Conservation (phyloP, 2,329 filamentous ascomycete species). For the Fusarium sublunatum region DNA sequence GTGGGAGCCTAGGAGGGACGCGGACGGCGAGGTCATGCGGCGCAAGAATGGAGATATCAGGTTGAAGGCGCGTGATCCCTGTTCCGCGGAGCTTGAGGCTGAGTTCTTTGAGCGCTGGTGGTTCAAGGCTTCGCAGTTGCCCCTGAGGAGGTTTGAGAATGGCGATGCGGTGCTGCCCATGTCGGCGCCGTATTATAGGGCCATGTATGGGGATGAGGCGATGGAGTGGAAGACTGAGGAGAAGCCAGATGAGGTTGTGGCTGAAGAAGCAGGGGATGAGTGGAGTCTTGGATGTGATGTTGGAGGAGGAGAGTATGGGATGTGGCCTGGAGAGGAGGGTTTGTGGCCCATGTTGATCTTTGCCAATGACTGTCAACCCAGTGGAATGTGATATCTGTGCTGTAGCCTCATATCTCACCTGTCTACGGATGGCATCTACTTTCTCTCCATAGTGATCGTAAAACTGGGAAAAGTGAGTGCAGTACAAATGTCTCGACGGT, state of each 20-base stretch:
- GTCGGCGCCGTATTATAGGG: slow-evolving; percentile 7
- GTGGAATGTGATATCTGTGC: background rate
- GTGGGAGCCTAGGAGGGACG: slow-evolving; percentile 1
- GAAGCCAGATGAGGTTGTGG: no score
- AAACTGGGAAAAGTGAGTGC: no score
- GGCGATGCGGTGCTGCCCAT: slow-evolving; percentile 31
- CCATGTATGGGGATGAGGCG: slow-evolving; percentile 4
- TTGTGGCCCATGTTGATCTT: background rate
- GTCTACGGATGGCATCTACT: no score
- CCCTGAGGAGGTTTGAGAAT: slow-evolving; percentile 36
- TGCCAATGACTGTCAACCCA: no score
- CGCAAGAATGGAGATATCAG: slow-evolving; percentile 3
- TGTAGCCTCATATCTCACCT: background rate
- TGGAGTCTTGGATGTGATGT: background rate
- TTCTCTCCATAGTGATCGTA: no score
- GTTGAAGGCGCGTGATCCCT: background rate
- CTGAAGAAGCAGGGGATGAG: background rate
- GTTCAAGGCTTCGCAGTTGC: slow-evolving; percentile 29
- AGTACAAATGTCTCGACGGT: no score
- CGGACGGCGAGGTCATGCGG: slow-evolving; percentile 2
- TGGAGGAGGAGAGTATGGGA: background rate
- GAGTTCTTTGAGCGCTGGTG: slow-evolving; percentile 45
- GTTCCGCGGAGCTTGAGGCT: slow-evolving; percentile 35
- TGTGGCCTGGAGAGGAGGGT: background rate
- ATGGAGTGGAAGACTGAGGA: slow-evolving; percentile 11